These are phyloP conservation scores for Aspergillus costaricaensis DNA, from an alignment of 2,329 filamentous ascomycete genomes.

Conservation along the genomic window DNA sequence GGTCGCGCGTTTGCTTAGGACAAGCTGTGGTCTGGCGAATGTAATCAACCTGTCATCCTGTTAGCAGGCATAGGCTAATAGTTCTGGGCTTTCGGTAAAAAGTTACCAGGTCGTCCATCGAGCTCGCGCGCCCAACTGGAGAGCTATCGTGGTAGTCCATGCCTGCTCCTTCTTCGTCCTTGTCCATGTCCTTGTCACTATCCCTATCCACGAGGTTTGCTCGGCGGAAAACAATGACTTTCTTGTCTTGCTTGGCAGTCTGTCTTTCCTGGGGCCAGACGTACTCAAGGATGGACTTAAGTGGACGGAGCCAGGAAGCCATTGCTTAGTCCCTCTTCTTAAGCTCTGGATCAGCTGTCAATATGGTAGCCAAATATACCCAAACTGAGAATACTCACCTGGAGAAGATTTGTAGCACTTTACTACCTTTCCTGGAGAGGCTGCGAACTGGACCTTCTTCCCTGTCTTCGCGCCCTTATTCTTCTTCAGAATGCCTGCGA, in stretches of 20 bases:
- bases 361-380: neutral
- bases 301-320: neutral
- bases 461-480: neutral
- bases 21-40: slow-evolving; percentile 21
- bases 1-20: slow-evolving; percentile 4
- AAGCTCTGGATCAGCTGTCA: neutral
- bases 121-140: neutral
- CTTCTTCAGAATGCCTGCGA: neutral
- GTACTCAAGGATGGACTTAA: neutral
- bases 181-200: neutral
- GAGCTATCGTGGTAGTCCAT: neutral
- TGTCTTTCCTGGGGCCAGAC: neutral
- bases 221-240: neutral
- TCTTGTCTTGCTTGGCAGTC: neutral
- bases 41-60: slow-evolving; percentile 13
- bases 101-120: slow-evolving; percentile 17
- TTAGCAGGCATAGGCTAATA: neutral
- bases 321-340: neutral
- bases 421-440: neutral
- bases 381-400: neutral
- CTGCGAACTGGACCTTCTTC: neutral
- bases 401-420: neutral
- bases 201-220: neutral
- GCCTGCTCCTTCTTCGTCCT: neutral
- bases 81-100: neutral